These are phyloP conservation scores for Umbelopsis sp. DNA, from an alignment of 371 early-diverging fungal species.

Conservation along the genomic window DNA sequence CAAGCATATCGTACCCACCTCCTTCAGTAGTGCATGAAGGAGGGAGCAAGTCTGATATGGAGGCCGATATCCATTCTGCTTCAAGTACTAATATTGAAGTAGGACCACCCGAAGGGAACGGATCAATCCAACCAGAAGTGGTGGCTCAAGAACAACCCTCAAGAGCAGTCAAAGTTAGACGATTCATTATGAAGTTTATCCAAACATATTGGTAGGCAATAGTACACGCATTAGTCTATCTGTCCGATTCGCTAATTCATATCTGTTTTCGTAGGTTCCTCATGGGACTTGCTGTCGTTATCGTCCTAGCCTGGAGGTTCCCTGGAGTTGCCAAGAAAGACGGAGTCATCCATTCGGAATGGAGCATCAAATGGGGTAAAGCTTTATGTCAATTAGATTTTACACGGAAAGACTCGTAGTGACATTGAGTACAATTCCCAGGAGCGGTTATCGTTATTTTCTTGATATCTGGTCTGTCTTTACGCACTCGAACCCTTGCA, in stretches of 20 bases:
- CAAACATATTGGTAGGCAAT: background rate
- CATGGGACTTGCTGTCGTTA: conserved; percentile 63
- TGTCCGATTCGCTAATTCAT: background rate
- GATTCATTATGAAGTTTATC: background rate
- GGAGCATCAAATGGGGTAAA: conserved; percentile 68
- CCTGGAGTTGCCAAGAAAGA: conserved; percentile 65
- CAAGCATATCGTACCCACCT: background rate
- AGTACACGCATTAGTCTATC: background rate
- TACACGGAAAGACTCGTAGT: background rate
- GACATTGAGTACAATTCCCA: conserved; percentile 12
- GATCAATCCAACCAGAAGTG: background rate
- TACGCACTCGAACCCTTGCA: conserved; percentile 66
- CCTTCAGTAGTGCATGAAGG: background rate
- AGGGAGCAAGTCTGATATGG: background rate
- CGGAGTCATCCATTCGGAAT: conserved; percentile 68
- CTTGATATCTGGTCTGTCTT: conserved; percentile 71
- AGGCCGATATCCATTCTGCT: background rate
- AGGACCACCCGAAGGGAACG: too few species aligned
- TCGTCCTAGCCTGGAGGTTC: conserved; percentile 67
- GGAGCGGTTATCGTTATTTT: conserved; percentile 71
- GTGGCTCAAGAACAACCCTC: background rate
- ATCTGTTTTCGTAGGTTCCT: conserved; percentile 43
- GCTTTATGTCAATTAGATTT: background rate
- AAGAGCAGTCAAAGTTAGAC: background rate
- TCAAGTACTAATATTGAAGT: background rate